Evolutionary conservation across 1,284 basidiomycete genomes (phyloP), one percentile per base, ranked within the genome.

Genomic region (Moesziomyces sp.): DNA sequence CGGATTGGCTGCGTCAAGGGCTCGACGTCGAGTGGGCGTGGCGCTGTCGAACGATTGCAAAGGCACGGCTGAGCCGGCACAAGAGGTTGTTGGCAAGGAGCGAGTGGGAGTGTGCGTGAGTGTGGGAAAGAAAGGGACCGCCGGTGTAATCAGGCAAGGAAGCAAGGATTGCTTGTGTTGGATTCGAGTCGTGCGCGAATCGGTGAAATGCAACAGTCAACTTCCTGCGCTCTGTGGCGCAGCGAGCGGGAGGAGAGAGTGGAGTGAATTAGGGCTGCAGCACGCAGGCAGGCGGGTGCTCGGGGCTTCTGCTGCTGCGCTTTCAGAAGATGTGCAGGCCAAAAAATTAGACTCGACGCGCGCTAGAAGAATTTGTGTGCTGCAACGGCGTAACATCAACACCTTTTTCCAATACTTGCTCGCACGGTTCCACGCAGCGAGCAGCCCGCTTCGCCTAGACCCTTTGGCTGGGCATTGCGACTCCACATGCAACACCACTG

Each of bases 351-450:
- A 18, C 18, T 40, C 38, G 18, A 8, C 38, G 38, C 30, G 30
- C 10, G 30, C 1, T 10, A 13, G 30, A 2, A 11, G 1, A 28
- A 28, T 7, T 5, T 34, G 10, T 34, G 10, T 34, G 10, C 2
- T 40, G 16, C 6, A 16, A 40, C 2, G 16, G 38, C 38, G 6
- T 18, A 18, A 40, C 38, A 18, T 18, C 26, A 34, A 34, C 30
- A 34, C 30, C 11, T 48, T 40, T 46, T 46, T 47, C 8, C 38
- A 6, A 42, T 34, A 19, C 40, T 44, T 6, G 52, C 53, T 59
- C 63, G 63, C 52, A 59, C 57, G 56, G 63, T 57, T 58, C 54
- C 43, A 42, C 45, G 21, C 49, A n/a, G 45, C 30, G 28, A 43
- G 30, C 46, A 26, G 18, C 26, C 26, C 26, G 26, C 43, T 21